Base-by-base conservation (phyloP, 441 rosid genomes). In the Populus hybrid region DNA sequence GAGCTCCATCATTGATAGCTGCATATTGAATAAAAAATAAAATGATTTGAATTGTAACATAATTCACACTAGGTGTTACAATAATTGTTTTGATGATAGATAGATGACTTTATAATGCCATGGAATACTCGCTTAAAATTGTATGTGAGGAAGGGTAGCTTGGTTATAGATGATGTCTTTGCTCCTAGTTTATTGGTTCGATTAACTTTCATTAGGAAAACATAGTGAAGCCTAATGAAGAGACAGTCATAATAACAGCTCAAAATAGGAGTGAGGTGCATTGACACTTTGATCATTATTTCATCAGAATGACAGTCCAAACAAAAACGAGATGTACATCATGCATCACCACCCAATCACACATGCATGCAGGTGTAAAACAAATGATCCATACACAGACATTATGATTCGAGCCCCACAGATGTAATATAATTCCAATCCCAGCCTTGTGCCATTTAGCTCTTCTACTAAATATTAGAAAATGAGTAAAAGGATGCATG, bases 1-100 rank as follows among this genome's bases (percentile, higher is more conserved):
- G 69, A 75, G 92, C 78, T 95, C 93, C 99, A 95, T 88, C 82
- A 80, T 89, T 79, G 83, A 78, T 68, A 95, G 85, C 99, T 95
- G 91, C 76, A 54, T 20, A 59, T 73, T 69, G n/a, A 38, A 61
- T 73, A 21, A 70, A 78, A 80, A 65, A 23, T 70, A 72, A 68
- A 78, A 24, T 24, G 20, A 50, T 50, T 9, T 20, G n/a, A 69
- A 38, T 75, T 66, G 30, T 77, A 32, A 67, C 77, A 72, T 24
- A 26, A 65, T 64, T 23, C 57, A 23, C 57, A 23, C 32, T 21
- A 36, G 34, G 72, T 20, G 28, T 26, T 7, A 69, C 67, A 16
- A 38, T 18, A 24, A 34, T 46, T 46, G 20, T 46, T 46, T 46
- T 24, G 73, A 73, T 24, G 73, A 40, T 23, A 5, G 42, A 7